Conservation (phyloP, 345 rosid genomes). For the Atalantia buxifolia region DNA sequence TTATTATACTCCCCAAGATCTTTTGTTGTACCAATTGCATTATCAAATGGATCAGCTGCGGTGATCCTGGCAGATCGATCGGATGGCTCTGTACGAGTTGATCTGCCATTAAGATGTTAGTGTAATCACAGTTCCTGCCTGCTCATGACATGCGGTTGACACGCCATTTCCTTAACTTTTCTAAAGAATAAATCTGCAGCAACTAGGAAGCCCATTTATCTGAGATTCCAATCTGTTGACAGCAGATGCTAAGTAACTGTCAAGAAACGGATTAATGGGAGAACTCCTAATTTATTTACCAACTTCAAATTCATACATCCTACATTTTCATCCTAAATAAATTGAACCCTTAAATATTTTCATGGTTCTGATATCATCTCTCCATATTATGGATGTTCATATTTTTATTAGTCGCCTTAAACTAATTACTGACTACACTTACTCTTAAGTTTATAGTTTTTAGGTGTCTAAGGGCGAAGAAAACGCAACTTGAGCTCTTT, state of each 20-base stretch:
- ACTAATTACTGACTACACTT: too few species aligned
- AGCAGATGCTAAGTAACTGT: too few species aligned
- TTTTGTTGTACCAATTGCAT: conserved; percentile 31
- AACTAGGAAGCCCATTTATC: not conserved
- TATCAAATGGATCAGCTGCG: conserved; percentile 38
- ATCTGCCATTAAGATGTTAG: too few species aligned
- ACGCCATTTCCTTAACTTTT: not conserved
- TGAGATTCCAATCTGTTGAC: not conserved
- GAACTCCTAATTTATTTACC: not conserved
- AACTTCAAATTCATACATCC: too few species aligned
- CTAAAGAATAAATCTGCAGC: not conserved
- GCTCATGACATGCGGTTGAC: not conserved
- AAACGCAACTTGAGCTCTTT: too few species aligned
- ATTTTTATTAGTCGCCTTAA: too few species aligned
- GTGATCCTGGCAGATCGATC: conserved; percentile 48
- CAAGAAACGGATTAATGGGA: not conserved
- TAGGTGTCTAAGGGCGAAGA: too few species aligned
- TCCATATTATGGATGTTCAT: too few species aligned
- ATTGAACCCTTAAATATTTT: not conserved
- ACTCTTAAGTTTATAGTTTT: too few species aligned
- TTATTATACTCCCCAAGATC: conserved; percentile 31
- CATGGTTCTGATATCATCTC: not conserved
- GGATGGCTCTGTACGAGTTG: conserved; percentile 23
- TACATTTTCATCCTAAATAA: not conserved
- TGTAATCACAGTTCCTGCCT: not conserved